phyloP scores from a whole-genome alignment of 1,284 basidiomycete species.

The Cyathus pygmaeus region DNA sequence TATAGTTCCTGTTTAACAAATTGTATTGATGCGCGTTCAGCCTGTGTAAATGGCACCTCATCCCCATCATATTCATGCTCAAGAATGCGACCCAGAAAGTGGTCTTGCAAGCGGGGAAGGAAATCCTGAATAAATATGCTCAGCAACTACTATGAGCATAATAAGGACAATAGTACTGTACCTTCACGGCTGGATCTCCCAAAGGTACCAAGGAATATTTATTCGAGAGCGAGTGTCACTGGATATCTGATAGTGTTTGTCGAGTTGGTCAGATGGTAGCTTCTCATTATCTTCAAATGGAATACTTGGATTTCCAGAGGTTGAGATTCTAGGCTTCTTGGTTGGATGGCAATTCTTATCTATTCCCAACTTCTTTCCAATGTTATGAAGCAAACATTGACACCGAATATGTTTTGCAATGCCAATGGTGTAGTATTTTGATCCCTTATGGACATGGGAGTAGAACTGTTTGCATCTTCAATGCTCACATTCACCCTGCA shows the following conservation, averaged over 20 bases:
- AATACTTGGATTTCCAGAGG: too few relatives aligned
- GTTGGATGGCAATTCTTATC: too few relatives aligned
- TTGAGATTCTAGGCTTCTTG: too few relatives aligned
- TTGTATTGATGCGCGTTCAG: conserved; percentile 23
- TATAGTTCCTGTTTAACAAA: conserved; percentile 44
- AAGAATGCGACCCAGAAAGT: conserved; percentile 22
- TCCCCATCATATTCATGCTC: neutral
- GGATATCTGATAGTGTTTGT: too few relatives aligned
- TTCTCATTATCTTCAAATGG: too few relatives aligned
- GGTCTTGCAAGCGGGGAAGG: conserved; percentile 19
- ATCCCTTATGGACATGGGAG: neutral
- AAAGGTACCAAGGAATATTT: too few relatives aligned
- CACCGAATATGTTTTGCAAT: conserved; percentile 25
- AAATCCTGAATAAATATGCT: conserved; percentile 18
- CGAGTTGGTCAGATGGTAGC: too few relatives aligned
- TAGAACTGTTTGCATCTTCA: conserved; percentile 2
- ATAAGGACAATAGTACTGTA: too few relatives aligned
- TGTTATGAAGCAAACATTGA: conserved; percentile 33
- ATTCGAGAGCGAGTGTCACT: too few relatives aligned
- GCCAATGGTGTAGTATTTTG: neutral
- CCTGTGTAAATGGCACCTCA: neutral
- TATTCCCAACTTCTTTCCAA: neutral
- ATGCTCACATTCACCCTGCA: conserved; percentile 1
- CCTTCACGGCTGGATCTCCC: too few relatives aligned
- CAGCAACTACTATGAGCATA: too few relatives aligned